Evolutionary conservation across 2,329 filamentous ascomycete genomes (phyloP).

Genomic region (Xylaria sp.): DNA sequence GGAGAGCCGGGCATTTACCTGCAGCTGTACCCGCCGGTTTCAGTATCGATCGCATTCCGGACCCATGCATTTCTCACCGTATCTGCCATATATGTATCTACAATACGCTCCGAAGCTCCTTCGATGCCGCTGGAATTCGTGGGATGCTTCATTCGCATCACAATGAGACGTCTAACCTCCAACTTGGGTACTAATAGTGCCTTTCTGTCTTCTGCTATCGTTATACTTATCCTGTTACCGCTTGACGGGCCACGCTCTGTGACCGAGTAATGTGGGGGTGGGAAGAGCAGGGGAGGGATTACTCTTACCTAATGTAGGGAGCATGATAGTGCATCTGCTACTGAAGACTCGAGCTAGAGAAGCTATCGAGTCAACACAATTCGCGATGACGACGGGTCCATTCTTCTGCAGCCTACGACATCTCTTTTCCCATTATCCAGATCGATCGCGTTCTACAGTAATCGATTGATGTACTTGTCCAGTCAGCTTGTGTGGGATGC

Average conservation of each 20-base stretch:
- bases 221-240: background rate
- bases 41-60: slow-evolving; percentile 18
- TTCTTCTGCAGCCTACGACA: background rate
- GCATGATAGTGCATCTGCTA: slow-evolving; percentile 8
- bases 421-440: background rate
- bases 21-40: slow-evolving; percentile 18
- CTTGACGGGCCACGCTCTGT: background rate
- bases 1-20: slow-evolving; percentile 18
- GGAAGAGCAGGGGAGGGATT: background rate
- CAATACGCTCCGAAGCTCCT: background rate
- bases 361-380: slow-evolving; percentile 28
- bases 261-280: slow-evolving; percentile 16
- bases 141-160: background rate
- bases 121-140: background rate
- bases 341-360: slow-evolving; percentile 3
- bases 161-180: background rate
- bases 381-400: slow-evolving; percentile 21
- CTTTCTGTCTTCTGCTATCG: background rate
- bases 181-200: background rate
- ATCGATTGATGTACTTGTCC: background rate
- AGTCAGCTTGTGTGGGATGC: background rate
- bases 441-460: slow-evolving; percentile 9
- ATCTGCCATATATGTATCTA: background rate
- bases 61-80: background rate
- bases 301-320: slow-evolving; percentile 5